Base-by-base conservation (phyloP, 306 rosid genomes). In the Inga oerstediana region DNA sequence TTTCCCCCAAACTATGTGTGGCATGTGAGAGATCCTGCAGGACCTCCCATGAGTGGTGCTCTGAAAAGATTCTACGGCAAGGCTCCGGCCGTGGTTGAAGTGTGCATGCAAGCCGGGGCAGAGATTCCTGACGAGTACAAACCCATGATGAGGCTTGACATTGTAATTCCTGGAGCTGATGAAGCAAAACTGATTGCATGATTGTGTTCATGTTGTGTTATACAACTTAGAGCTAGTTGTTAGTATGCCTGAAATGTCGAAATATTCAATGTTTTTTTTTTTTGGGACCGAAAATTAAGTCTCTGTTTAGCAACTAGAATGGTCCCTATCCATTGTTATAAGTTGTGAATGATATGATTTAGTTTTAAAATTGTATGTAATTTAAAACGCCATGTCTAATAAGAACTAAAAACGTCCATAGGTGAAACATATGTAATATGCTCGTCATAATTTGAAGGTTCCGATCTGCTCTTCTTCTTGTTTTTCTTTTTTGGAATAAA, bases 121-220 rank as follows among this genome's bases (percentile, higher is more conserved):
- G 70, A 9, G 73, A 83, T 92, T 43, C 97, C 99, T 9, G 74
- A 66, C 45, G 84, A 81, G 80, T 92, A 92, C 87, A 86, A 84
- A 84, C 98, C 97, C 80, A 90, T 96, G 98, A 91, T 96, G 99
- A 93, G 99, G 90, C 98, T 93, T 64, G 99, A 96, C 88, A 86
- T 96, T 77, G 95, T 96, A 54, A 88, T 93, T 81, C 99, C 99
- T 2, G 97, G 88, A 7, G 80, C 72, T 11, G 98, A 96, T 20
- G 99, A 93, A 54, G 89, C 94, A 14, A 81, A 41, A 34, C 80
- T 93, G 84, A 97, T 95, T 85, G 91, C 88, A 59, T 95, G 85
- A 91, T 74, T 11, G 20, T 65, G n/a, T 32, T 14, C 43, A 32
- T 64, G 8, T 64, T 80, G 70, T 30, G 37, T 51, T 34, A 35